phyloP scores from a whole-genome alignment of 495 filamentous ascomycete species.

The Ramalina intermedia region DNA sequence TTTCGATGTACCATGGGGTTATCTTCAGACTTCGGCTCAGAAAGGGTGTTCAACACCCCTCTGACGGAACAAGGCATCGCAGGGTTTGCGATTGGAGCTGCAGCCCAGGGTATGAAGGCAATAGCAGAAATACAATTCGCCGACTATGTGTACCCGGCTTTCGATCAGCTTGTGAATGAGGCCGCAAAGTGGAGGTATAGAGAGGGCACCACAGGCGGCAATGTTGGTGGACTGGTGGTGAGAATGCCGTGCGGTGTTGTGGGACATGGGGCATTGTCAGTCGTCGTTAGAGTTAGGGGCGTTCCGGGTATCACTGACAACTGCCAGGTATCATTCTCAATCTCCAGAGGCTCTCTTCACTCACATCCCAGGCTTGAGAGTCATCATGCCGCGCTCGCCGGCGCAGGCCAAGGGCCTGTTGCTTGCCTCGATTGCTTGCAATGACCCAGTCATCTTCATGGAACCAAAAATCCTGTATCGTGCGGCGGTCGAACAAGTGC shows the following conservation, averaged over 20 bases:
- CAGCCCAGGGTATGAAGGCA: slow-evolving; percentile 82
- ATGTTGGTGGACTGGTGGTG: slow-evolving; percentile 68
- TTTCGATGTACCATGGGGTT: slow-evolving; percentile 92
- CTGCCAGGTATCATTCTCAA: slow-evolving; percentile 70
- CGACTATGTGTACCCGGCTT: slow-evolving; percentile 92
- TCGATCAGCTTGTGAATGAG: slow-evolving; percentile 96
- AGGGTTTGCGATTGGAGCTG: slow-evolving; percentile 82
- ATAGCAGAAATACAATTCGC: slow-evolving; percentile 97
- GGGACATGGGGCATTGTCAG: slow-evolving; percentile 82
- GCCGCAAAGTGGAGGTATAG: slow-evolving; percentile 86
- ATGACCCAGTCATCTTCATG: slow-evolving; percentile 91
- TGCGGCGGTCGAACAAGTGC: slow-evolving; percentile 90
- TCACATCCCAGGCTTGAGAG: slow-evolving; percentile 77
- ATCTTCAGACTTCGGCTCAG: slow-evolving; percentile 67
- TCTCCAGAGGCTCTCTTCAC: slow-evolving; percentile 86
- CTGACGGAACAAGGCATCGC: slow-evolving; percentile 88
- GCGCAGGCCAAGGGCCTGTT: slow-evolving; percentile 86
- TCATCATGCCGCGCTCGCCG: slow-evolving; percentile 83
- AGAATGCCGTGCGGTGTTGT: slow-evolving; percentile 92
- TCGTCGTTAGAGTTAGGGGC: not conserved
- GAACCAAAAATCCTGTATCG: slow-evolving; percentile 94
- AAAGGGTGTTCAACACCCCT: slow-evolving; percentile 93
- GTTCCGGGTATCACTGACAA: slow-evolving; percentile 8
- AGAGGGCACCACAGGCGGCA: slow-evolving; percentile 54
- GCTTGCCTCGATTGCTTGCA: slow-evolving; percentile 56